Percentiles rank a stretch among this genome's conserved stretches.
These are phyloP conservation scores for Candida patagonica DNA, from an alignment of 805 yeast species.

Conservation along the genomic window DNA sequence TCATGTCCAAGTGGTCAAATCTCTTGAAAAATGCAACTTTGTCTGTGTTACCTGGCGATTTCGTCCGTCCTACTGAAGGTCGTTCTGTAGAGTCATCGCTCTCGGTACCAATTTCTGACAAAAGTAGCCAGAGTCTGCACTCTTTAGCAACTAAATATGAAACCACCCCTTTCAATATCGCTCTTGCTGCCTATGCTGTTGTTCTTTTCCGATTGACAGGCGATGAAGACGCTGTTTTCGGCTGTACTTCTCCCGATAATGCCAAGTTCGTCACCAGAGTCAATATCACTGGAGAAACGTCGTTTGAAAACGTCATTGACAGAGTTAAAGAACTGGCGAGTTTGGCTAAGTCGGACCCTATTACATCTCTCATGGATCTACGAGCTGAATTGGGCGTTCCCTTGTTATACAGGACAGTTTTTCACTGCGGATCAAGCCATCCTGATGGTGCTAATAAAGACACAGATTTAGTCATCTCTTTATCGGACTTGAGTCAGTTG, in stretches of 20 bases:
- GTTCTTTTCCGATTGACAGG: conserved; percentile 78
- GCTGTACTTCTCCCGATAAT: conserved; percentile 47
- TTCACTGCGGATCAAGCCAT: conserved; percentile 7
- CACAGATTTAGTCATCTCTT: conserved; percentile 47
- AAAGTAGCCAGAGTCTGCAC: conserved; percentile 7
- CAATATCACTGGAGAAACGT: conserved; percentile 32
- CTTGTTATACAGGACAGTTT: conserved; percentile 42
- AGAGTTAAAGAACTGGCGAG: conserved; percentile 25
- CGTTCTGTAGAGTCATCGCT: conserved; percentile 56
- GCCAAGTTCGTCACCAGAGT: conserved; percentile 50
- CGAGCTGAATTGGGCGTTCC: conserved; percentile 51
- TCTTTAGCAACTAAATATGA: conserved; percentile 16
- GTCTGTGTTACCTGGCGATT: conserved; percentile 84
- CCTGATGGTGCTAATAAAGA: conserved; percentile 13
- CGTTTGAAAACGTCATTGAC: conserved; percentile 43
- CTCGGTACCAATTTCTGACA: conserved; percentile 25
- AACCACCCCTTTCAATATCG: conserved; percentile 38
- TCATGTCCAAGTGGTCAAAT: conserved; percentile 43
- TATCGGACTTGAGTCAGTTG: conserved; percentile 28
- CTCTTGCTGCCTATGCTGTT: conserved; percentile 59
- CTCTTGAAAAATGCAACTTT: conserved; percentile 71
- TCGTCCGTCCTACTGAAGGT: conserved; percentile 62
- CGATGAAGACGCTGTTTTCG: conserved; percentile 86
- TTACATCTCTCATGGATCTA: conserved; percentile 48
- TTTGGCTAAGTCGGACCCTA: conserved; percentile 28